phyloP scores from a whole-genome alignment of 257 asterid species.

The Parsonsia alboflavescens region DNA sequence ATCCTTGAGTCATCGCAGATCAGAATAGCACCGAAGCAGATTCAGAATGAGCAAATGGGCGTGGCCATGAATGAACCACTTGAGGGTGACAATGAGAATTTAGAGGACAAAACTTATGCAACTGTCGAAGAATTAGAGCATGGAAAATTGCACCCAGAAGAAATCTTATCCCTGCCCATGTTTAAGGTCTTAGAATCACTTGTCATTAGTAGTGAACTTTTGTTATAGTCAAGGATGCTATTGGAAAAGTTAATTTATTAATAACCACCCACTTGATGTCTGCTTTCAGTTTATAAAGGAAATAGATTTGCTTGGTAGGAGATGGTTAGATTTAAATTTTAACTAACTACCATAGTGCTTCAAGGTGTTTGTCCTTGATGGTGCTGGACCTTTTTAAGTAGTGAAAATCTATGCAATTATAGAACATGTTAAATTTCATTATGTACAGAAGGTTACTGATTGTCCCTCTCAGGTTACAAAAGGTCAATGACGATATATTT shows the following conservation, averaged over 20 bases:
- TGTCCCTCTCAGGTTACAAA: not conserved
- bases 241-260: not conserved
- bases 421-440: not conserved
- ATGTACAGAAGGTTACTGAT: not conserved
- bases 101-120: slow-evolving; percentile 44
- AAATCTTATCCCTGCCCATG: slow-evolving; percentile 81
- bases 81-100: slow-evolving; percentile 32
- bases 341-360: not conserved
- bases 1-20: slow-evolving; percentile 49
- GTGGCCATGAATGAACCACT: slow-evolving; percentile 26
- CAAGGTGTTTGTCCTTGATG: not conserved
- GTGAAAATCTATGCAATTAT: not conserved
- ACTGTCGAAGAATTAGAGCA: slow-evolving; percentile 59
- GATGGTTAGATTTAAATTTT: not conserved
- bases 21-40: slow-evolving; percentile 65
- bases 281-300: not conserved
- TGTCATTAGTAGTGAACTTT: not conserved
- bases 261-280: not conserved
- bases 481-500: not conserved
- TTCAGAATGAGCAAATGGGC: slow-evolving; percentile 41
- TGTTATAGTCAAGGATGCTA: not conserved
- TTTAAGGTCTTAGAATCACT: slow-evolving; percentile 55
- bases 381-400: not conserved
- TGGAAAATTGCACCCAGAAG: slow-evolving; percentile 91
- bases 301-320: not conserved